A percentile compares a stretch with the other conserved stretches of the same genome.
Evolutionary conservation across 2,329 filamentous ascomycete genomes (phyloP).

Genomic region (Dactylellina haptotyla): DNA sequence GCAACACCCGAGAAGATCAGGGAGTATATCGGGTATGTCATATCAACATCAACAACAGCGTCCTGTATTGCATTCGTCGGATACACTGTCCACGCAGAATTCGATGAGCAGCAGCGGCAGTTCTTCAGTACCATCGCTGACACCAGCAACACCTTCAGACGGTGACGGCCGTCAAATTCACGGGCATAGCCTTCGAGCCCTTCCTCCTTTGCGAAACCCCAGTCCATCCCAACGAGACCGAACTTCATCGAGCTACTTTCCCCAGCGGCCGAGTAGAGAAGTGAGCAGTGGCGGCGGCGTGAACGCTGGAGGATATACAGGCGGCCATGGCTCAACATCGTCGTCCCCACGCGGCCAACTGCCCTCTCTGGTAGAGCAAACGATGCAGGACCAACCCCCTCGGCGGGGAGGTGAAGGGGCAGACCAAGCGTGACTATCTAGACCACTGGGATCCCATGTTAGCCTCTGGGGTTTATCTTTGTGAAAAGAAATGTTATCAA

Average conservation of each 20-base stretch:
- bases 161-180: conserved; percentile 55
- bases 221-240: conserved; percentile 47
- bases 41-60: conserved; percentile 49
- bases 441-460: conserved; percentile 9
- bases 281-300: conserved; percentile 18
- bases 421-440: conserved; percentile 48
- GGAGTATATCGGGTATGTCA: conserved; percentile 51
- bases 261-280: conserved; percentile 35
- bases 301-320: conserved; percentile 35
- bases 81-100: conserved; percentile 55
- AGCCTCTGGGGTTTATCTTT: conserved; percentile 37
- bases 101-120: conserved; percentile 57
- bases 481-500: conserved; percentile 13
- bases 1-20: conserved; percentile 44
- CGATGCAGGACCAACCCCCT: conserved; percentile 37
- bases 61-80: conserved; percentile 35
- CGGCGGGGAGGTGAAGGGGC: conserved; percentile 35
- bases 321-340: conserved; percentile 42
- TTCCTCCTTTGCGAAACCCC: conserved; percentile 40
- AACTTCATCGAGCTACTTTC: conserved; percentile 45
- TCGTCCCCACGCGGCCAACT: conserved; percentile 47
- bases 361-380: conserved; percentile 27
- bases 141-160: conserved; percentile 55
- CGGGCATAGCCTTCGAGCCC: conserved; percentile 25
- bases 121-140: conserved; percentile 55